Conservation (phyloP, 805 yeast genomes). For the Monosporozyma siamensis region DNA sequence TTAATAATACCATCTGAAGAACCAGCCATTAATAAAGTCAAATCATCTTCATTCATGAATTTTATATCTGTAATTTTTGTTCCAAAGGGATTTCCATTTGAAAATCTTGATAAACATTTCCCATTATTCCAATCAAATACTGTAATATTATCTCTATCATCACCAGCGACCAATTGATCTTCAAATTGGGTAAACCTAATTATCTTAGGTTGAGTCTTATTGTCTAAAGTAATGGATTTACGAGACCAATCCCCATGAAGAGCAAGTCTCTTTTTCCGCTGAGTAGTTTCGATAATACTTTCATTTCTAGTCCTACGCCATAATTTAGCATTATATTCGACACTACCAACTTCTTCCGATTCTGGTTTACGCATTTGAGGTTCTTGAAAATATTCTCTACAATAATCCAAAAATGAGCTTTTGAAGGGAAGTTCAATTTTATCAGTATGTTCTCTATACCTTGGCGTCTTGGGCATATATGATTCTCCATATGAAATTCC, state of each 20-base stretch:
- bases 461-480: constrained; percentile 48
- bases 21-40: constrained; percentile 75
- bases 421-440: constrained; percentile 39
- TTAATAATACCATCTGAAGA: constrained; percentile 92
- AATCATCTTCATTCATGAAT: constrained; percentile 85
- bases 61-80: constrained; percentile 81
- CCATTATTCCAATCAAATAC: constrained; percentile 81
- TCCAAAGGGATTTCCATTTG: constrained; percentile 79
- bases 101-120: constrained; percentile 54
- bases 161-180: constrained; percentile 66
- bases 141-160: constrained; percentile 72
- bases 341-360: constrained; percentile 85
- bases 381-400: constrained; percentile 87
- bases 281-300: constrained; percentile 75
- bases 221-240: constrained; percentile 48
- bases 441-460: constrained; percentile 32
- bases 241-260: constrained; percentile 80
- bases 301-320: constrained; percentile 93
- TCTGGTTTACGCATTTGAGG: constrained; percentile 87
- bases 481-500: constrained; percentile 34
- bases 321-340: constrained; percentile 65
- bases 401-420: constrained; percentile 62
- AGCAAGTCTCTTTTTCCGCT: constrained; percentile 77
- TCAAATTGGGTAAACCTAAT: constrained; percentile 87
- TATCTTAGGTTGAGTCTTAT: constrained; percentile 70